A percentile compares a stretch with the other conserved stretches of the same genome.
These are phyloP conservation scores for Lentinula raphanica DNA, from an alignment of 768 basidiomycete species.

Conservation along the genomic window DNA sequence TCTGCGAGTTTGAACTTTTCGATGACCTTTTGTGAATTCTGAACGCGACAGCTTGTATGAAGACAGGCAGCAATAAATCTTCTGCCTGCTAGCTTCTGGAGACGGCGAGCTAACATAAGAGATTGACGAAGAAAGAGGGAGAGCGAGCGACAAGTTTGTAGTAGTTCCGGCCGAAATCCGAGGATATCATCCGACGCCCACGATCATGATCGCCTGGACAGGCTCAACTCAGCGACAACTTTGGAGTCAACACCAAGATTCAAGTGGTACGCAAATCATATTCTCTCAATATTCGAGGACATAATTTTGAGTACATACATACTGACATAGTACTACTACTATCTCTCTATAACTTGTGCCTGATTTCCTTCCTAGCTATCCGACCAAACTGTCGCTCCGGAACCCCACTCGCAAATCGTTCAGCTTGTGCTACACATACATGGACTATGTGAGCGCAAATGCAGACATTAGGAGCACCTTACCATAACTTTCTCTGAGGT, in stretches of 20 bases:
- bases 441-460: neutral
- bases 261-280: too few species aligned
- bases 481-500: constrained; percentile 65
- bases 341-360: constrained; percentile 46
- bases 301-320: neutral
- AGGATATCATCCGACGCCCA: neutral
- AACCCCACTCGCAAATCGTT: constrained; percentile 55
- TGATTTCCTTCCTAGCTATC: constrained; percentile 60
- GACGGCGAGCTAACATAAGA: constrained; percentile 1
- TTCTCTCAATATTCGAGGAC: too few species aligned
- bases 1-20: constrained; percentile 76
- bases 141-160: neutral
- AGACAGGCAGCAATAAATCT: constrained; percentile 5
- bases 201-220: too few species aligned
- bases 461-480: constrained; percentile 3
- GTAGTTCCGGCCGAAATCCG: constrained; percentile 1
- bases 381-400: constrained; percentile 48
- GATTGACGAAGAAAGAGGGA: constrained; percentile 16
- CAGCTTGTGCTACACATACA: constrained; percentile 47
- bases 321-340: neutral
- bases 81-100: neutral
- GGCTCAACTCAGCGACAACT: too few species aligned
- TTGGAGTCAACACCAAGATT: too few species aligned
- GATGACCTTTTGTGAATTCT: constrained; percentile 24
- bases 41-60: constrained; percentile 3